Conservation (phyloP, 1,284 basidiomycete genomes). For the Cryptococcus sp. region DNA sequence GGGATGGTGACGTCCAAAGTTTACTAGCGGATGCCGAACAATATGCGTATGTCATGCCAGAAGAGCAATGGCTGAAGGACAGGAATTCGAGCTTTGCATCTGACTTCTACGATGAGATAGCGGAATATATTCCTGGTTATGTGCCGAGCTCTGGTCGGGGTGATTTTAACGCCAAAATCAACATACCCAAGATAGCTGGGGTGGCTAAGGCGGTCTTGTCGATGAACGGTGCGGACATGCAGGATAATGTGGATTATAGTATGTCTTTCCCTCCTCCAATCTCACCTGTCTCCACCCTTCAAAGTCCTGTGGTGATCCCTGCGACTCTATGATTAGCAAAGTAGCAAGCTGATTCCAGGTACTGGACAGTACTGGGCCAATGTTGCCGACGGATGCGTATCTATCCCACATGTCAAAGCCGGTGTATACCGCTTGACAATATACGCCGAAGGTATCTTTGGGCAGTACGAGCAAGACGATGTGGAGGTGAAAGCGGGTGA, state of each 20-base stretch:
- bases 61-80: background rate
- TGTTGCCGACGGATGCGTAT: constrained; percentile 19
- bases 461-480: constrained; percentile 28
- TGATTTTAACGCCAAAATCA: constrained; percentile 17
- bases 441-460: constrained; percentile 39
- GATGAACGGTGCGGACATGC: constrained; percentile 26
- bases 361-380: constrained; percentile 36
- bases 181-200: constrained; percentile 18
- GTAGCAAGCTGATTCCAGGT: background rate
- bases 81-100: constrained; percentile 18
- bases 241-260: constrained; percentile 25
- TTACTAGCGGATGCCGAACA: constrained; percentile 8
- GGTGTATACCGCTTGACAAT: constrained; percentile 35
- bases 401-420: constrained; percentile 29
- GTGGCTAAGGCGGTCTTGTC: constrained; percentile 28
- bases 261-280: background rate
- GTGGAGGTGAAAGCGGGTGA: constrained; percentile 20
- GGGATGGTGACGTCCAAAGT: constrained; percentile 2
- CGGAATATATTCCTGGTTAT: constrained; percentile 26
- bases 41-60: constrained; percentile 3
- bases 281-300: no score
- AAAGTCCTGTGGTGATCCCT: no score
- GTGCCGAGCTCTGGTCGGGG: constrained; percentile 21
- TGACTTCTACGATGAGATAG: constrained; percentile 36
- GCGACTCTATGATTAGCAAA: background rate